A percentile compares a stretch with the other conserved stretches of the same genome.
These are phyloP conservation scores for Globisporangium nagaii DNA, from an alignment of 352 stramenopile species.

Conservation along the genomic window DNA sequence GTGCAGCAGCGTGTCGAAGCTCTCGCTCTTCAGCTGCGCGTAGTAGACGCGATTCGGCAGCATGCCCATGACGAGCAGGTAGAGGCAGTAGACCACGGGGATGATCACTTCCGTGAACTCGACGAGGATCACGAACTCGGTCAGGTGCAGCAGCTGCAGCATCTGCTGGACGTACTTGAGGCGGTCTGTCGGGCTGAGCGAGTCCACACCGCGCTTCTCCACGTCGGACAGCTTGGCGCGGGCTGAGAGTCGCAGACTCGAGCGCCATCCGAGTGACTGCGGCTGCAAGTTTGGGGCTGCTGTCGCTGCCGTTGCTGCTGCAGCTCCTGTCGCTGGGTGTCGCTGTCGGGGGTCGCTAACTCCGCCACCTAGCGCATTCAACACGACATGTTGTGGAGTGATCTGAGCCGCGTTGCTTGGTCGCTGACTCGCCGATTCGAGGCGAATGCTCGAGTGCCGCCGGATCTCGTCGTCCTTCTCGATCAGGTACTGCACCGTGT, in stretches of 20 bases:
- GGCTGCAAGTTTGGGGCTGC: too few species aligned
- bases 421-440: neutral
- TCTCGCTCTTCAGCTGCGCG: neutral
- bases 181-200: too few species aligned
- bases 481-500: neutral
- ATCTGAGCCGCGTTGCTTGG: neutral
- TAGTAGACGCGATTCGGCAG: conserved; percentile 3
- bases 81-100: conserved; percentile 14
- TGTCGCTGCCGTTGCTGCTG: too few species aligned
- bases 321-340: too few species aligned
- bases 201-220: too few species aligned
- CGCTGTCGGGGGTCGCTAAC: too few species aligned
- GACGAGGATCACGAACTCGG: conserved; percentile 18
- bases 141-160: conserved; percentile 9
- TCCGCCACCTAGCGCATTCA: too few species aligned
- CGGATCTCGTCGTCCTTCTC: neutral
- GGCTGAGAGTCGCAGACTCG: too few species aligned
- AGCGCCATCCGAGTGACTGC: too few species aligned
- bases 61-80: neutral
- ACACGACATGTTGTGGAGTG: neutral
- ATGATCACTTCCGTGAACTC: conserved; percentile 21
- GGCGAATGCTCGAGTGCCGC: neutral
- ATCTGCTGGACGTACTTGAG: conserved; percentile 1
- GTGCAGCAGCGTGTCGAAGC: neutral
- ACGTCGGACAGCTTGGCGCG: too few species aligned